These are phyloP conservation scores for Baorangia bicolor DNA, from an alignment of 768 basidiomycete species.

Conservation along the genomic window DNA sequence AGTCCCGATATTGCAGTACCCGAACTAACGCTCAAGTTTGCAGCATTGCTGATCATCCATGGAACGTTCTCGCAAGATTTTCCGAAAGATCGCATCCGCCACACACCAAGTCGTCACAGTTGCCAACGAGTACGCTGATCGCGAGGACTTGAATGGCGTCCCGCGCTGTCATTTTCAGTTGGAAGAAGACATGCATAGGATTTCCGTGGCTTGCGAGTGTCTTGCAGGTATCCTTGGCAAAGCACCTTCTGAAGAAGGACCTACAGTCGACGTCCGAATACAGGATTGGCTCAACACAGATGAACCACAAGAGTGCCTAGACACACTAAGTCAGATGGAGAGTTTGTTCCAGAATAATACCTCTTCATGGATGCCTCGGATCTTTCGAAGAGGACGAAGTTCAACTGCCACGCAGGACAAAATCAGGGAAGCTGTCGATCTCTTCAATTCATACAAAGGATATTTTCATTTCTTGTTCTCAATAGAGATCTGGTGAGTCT, in stretches of 20 bases:
- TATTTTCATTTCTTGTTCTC: too few species aligned
- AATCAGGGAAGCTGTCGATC: background rate
- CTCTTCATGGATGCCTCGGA: background rate
- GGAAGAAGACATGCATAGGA: slow-evolving; percentile 3
- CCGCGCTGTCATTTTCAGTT: background rate
- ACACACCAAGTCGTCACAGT: background rate
- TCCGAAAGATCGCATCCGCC: background rate
- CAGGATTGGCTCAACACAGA: background rate
- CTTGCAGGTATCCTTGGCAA: background rate
- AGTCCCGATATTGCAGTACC: too few species aligned
- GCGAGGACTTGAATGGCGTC: background rate
- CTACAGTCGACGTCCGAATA: background rate
- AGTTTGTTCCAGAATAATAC: background rate
- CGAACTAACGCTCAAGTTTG: background rate
- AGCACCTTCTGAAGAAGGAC: background rate
- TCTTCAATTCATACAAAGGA: background rate
- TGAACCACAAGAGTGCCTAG: background rate
- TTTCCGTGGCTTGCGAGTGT: slow-evolving; percentile 4
- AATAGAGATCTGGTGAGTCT: background rate
- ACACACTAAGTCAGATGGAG: background rate
- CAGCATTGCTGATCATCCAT: background rate
- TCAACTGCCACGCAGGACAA: background rate
- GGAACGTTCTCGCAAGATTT: slow-evolving; percentile 5
- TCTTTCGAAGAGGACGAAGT: background rate
- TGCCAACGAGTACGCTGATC: slow-evolving; percentile 1